Base-by-base conservation (phyloP, 306 rosid species). In the Dalbergia oliveri region DNA sequence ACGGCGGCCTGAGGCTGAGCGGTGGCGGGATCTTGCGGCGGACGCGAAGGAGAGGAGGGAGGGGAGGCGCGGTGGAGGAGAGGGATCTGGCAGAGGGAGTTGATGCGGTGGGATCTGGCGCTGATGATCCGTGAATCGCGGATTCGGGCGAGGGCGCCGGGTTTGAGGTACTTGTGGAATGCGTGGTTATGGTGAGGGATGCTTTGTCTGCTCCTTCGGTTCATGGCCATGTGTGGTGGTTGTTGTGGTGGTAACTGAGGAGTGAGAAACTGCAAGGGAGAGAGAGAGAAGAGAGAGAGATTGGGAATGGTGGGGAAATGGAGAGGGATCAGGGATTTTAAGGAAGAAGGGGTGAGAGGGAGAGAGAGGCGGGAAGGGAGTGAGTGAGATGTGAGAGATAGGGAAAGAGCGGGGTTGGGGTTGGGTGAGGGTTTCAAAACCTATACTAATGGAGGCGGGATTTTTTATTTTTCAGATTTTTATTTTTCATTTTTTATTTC, bases 141-240 rank as follows among this genome's bases (percentile, higher is more conserved):
- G 83, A 94, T 89, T 39, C 85, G 92, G 1, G 98, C 98, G 1
- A 94, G 92, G 0, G 97, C 92, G 0, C 98, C 98, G 1, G 98
- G 98, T 59, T 91, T 94, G 35, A 94, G 98, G 66, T 81, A 94
- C 80, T 79, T 91, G 84, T 92, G 93, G 39, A 87, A 89, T 15
- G 4, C 1, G 8, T 53, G 54, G 54, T 49, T 12, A 3, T 91
- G 79, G 66, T 86, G 83, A 3, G 86, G 39, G 3, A 81, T 70
- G 66, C 39, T 76, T 1, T 82, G 16, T 63, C 97, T 84, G 26
- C 68, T 5, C 39, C 94, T 82, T 0, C 89, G 86, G 50, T 87
- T 88, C 98, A 92, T 92, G 87, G 80, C 35, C 51, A 10, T 33
- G 53, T n/a, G n/a, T 6, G 41, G 39, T 35, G 39, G 39, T 6